Conservation (phyloP, 2,329 filamentous ascomycete species). For the Diaporthe ilicicola region DNA sequence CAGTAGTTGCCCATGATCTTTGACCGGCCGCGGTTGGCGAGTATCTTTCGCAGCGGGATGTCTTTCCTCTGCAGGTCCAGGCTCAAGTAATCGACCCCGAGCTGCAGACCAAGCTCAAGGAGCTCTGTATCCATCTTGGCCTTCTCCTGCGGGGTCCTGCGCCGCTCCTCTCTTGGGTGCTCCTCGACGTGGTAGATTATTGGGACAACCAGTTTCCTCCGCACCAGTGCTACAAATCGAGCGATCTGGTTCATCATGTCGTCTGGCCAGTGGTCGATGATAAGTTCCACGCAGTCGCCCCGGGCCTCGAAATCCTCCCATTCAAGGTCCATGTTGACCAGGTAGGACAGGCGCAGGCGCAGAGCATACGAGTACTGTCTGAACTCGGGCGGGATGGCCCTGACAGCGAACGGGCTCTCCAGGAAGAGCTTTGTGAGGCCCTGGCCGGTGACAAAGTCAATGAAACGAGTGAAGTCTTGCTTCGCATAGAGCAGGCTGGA, state of each 20-base stretch:
- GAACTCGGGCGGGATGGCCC: slow-evolving; percentile 66
- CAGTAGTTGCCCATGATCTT: slow-evolving; percentile 69
- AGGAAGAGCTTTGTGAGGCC: slow-evolving; percentile 60
- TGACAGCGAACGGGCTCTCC: slow-evolving; percentile 68
- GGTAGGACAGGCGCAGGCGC: slow-evolving; percentile 66
- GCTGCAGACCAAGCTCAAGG: slow-evolving; percentile 69
- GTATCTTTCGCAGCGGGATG: slow-evolving; percentile 55
- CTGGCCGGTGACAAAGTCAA: slow-evolving; percentile 65
- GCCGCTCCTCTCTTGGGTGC: slow-evolving; percentile 52
- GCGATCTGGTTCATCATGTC: slow-evolving; percentile 59
- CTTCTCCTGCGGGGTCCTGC: slow-evolving; percentile 47
- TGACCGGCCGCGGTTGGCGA: slow-evolving; percentile 62
- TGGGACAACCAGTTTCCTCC: slow-evolving; percentile 63
- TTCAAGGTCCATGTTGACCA: slow-evolving; percentile 61
- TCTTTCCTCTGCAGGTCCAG: slow-evolving; percentile 68
- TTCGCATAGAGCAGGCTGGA: slow-evolving; percentile 67
- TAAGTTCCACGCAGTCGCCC: slow-evolving; percentile 67
- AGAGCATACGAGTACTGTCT: slow-evolving; percentile 69
- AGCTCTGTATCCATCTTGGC: slow-evolving; percentile 61
- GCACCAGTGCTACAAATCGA: slow-evolving; percentile 64
- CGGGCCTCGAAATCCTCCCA: slow-evolving; percentile 64
- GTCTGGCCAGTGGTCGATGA: slow-evolving; percentile 65
- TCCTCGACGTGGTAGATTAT: slow-evolving; percentile 67
- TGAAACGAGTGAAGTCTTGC: slow-evolving; percentile 67
- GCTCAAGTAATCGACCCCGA: slow-evolving; percentile 72